Conservation (phyloP, 495 filamentous ascomycete species). For the Trichocladium antarcticum region DNA sequence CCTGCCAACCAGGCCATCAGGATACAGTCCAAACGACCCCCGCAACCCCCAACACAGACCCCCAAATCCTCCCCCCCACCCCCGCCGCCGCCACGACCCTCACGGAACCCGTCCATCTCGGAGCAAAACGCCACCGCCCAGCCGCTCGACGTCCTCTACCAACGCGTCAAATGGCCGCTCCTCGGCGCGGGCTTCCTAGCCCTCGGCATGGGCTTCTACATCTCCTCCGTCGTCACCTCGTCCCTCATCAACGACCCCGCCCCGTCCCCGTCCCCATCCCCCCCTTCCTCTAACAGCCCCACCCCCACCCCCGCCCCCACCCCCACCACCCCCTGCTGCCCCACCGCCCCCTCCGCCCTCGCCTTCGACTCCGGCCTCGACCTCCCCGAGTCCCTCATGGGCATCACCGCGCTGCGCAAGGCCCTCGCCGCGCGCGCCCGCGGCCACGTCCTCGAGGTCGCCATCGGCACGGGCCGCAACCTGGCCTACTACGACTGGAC, state of each 20-base stretch:
- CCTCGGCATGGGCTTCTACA: constrained; percentile 21
- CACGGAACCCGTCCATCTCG: neutral
- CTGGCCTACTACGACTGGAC: constrained; percentile 56
- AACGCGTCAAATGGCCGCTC: constrained; percentile 17
- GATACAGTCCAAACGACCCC: neutral
- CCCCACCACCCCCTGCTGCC: neutral
- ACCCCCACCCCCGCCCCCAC: constrained; percentile 8
- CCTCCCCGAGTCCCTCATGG: constrained; percentile 53
- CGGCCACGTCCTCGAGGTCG: constrained; percentile 81
- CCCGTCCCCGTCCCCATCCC: neutral
- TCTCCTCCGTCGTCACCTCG: constrained; percentile 26
- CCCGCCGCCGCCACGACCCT: neutral
- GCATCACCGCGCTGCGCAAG: constrained; percentile 50
- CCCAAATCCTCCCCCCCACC: neutral
- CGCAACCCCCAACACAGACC: neutral
- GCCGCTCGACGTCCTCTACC: constrained; percentile 14
- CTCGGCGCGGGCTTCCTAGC: constrained; percentile 17
- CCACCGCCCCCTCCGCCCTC: constrained; percentile 6
- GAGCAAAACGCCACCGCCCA: constrained; percentile 1
- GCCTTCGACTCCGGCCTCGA: constrained; percentile 32
- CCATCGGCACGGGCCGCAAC: constrained; percentile 87
- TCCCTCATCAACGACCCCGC: neutral
- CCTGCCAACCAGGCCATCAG: neutral
- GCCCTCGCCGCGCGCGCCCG: constrained; percentile 49
- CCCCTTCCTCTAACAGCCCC: constrained; percentile 10